These are phyloP conservation scores for Lasiosphaeris hirsuta DNA, from an alignment of 495 filamentous ascomycete species.

Conservation along the genomic window DNA sequence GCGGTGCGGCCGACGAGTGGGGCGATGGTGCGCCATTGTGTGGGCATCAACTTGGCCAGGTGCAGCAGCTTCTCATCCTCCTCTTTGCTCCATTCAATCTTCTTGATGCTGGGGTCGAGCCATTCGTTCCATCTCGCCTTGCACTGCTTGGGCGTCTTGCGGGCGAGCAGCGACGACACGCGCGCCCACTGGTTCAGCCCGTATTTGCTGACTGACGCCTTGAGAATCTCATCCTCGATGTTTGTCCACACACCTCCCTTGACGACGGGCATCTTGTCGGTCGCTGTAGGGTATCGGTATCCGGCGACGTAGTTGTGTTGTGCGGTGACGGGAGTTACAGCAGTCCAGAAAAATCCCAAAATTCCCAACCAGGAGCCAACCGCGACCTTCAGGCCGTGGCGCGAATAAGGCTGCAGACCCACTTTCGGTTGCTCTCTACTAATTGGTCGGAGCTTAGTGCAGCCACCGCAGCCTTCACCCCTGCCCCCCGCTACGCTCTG, in stretches of 20 bases:
- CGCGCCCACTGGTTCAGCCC: slow-evolving; percentile 99
- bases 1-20: slow-evolving; percentile 95
- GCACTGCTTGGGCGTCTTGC: slow-evolving; percentile 98
- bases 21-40: slow-evolving; percentile 97
- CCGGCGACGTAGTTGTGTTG: background rate
- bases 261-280: slow-evolving; percentile 80
- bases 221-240: slow-evolving; percentile 89
- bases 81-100: slow-evolving; percentile 98
- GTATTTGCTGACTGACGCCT: slow-evolving; percentile 93
- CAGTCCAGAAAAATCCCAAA: background rate
- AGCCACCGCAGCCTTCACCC: too few species aligned
- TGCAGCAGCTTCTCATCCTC: slow-evolving; percentile 97
- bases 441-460: too few species aligned
- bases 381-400: too few species aligned
- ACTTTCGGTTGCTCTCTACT: background rate
- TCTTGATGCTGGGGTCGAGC: slow-evolving; percentile 95
- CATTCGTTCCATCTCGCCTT: slow-evolving; percentile 98
- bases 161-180: slow-evolving; percentile 92
- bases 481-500: too few species aligned
- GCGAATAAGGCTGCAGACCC: too few species aligned
- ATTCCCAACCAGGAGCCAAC: too few species aligned
- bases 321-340: background rate
- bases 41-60: slow-evolving; percentile 96
- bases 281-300: background rate
- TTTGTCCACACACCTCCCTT: slow-evolving; percentile 94